Evolutionary conservation across 2,329 filamentous ascomycete genomes (phyloP).

Genomic region (Aschersonia sp.): DNA sequence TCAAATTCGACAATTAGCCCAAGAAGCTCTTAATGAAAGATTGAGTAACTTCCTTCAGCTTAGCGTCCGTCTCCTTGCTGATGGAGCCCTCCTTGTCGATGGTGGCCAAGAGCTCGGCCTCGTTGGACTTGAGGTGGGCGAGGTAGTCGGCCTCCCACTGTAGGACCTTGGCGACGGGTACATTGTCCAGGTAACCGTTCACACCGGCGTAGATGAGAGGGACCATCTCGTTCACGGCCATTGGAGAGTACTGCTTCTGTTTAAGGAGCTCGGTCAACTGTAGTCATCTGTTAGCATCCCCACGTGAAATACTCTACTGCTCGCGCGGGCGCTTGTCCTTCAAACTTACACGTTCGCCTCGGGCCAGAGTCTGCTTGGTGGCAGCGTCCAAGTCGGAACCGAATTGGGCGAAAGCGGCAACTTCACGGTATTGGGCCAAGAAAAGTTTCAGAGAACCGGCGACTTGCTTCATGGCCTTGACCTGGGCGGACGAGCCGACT

Average conservation of each 20-base stretch:
- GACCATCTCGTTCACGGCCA: conserved; percentile 99
- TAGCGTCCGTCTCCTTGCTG: conserved; percentile 84
- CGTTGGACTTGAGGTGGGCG: conserved; percentile 79
- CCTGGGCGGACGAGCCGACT: conserved; percentile 98
- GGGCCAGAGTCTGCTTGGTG: conserved; percentile 95
- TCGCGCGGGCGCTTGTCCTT: too few relatives aligned
- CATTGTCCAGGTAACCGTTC: conserved; percentile 81
- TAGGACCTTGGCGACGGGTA: conserved; percentile 85
- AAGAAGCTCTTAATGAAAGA: conserved; percentile 92
- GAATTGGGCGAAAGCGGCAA: conserved; percentile 98
- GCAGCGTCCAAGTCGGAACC: conserved; percentile 98
- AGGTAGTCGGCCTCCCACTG: conserved; percentile 94
- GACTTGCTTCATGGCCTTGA: conserved; percentile 99
- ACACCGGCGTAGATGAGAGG: conserved; percentile 98
- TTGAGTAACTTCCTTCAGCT: conserved; percentile 61
- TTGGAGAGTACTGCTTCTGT: conserved; percentile 99
- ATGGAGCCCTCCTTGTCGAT: conserved; percentile 94
- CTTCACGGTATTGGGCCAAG: conserved; percentile 99
- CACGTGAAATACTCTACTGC: background rate
- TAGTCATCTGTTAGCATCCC: conserved; percentile 6
- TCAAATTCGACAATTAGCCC: conserved; percentile 27
- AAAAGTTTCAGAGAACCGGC: conserved; percentile 99
- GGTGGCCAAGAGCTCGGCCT: conserved; percentile 65
- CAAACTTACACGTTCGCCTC: conserved; percentile 84
- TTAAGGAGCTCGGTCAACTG: conserved; percentile 91